Conservation (phyloP, 352 stramenopile species). For the Pythium scleroteichum region DNA sequence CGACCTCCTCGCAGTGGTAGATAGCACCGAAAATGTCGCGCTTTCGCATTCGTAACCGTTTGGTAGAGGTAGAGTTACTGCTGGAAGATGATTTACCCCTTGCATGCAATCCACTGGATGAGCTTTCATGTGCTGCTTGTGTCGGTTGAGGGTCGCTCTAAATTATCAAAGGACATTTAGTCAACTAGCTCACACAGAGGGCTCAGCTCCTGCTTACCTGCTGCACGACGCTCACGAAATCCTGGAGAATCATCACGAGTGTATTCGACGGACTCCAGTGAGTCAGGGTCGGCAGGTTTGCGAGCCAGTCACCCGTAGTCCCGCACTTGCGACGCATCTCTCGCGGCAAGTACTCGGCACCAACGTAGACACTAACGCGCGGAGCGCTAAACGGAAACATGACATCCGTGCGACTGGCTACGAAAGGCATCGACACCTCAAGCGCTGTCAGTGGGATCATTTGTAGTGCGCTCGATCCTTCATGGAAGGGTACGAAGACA, state of each 20-base stretch:
- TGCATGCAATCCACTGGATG: not conserved
- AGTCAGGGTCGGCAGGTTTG: conserved; percentile 54
- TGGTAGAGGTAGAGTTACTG: conserved; percentile 14
- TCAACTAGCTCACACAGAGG: not conserved
- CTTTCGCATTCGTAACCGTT: conserved; percentile 64
- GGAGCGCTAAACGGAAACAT: conserved; percentile 69
- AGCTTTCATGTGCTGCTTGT: not conserved
- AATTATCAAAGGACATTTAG: not conserved
- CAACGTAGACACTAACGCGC: conserved; percentile 45
- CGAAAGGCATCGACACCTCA: conserved; percentile 63
- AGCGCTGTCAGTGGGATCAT: conserved; percentile 64
- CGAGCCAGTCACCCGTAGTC: conserved; percentile 29
- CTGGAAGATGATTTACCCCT: not conserved
- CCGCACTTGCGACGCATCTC: conserved; percentile 39
- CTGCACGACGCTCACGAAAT: conserved; percentile 69
- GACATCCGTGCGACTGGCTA: conserved; percentile 21
- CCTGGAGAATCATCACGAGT: conserved; percentile 65
- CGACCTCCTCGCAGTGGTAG: conserved; percentile 73
- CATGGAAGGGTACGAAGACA: conserved; percentile 76
- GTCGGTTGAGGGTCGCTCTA: conserved; percentile 24
- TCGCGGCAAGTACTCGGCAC: conserved; percentile 49
- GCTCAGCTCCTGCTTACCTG: conserved; percentile 25
- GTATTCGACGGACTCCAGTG: conserved; percentile 81
- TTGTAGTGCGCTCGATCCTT: conserved; percentile 63
- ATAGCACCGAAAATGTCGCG: conserved; percentile 66